Percentiles rank a stretch among this genome's conserved stretches.
Conservation (phyloP, 805 yeast genomes). For the Sugiyamaella mastotermitis region DNA sequence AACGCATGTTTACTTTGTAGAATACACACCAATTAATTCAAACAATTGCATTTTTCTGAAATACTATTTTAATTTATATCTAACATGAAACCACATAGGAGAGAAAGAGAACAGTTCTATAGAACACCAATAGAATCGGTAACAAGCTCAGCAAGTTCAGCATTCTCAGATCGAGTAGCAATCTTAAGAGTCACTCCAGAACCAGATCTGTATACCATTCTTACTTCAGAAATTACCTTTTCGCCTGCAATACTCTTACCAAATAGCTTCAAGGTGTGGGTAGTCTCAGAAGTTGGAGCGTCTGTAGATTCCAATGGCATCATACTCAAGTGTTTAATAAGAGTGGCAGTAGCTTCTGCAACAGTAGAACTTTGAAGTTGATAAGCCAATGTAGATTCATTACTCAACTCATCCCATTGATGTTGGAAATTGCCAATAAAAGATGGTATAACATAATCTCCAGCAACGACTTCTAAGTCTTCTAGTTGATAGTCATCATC, state of each 20-base stretch:
- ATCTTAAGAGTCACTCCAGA: conserved; percentile 43
- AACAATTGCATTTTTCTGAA: too few species aligned
- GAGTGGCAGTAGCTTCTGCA: conserved; percentile 51
- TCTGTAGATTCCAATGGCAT: conserved; percentile 73
- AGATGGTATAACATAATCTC: conserved; percentile 76
- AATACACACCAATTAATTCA: too few species aligned
- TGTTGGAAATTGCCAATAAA: conserved; percentile 70
- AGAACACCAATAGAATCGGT: conserved; percentile 32
- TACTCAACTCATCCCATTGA: conserved; percentile 61
- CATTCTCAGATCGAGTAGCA: conserved; percentile 37
- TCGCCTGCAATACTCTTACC: conserved; percentile 64
- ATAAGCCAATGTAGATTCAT: conserved; percentile 60
- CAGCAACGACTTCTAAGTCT: conserved; percentile 64
- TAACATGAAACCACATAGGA: conserved; percentile 39
- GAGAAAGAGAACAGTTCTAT: conserved; percentile 38
- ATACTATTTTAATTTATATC: too few species aligned
- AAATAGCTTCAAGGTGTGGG: conserved; percentile 72
- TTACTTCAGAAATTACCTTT: conserved; percentile 37
- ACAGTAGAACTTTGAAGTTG: conserved; percentile 46
- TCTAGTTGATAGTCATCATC: conserved; percentile 92
- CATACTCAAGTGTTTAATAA: conserved; percentile 52
- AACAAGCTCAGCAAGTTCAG: conserved; percentile 44
- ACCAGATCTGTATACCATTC: conserved; percentile 38
- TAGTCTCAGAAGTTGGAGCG: conserved; percentile 44
- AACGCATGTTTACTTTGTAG: too few species aligned